Evolutionary conservation across 305 asterid species (phyloP).

Genomic region (Salvia sclarea): DNA sequence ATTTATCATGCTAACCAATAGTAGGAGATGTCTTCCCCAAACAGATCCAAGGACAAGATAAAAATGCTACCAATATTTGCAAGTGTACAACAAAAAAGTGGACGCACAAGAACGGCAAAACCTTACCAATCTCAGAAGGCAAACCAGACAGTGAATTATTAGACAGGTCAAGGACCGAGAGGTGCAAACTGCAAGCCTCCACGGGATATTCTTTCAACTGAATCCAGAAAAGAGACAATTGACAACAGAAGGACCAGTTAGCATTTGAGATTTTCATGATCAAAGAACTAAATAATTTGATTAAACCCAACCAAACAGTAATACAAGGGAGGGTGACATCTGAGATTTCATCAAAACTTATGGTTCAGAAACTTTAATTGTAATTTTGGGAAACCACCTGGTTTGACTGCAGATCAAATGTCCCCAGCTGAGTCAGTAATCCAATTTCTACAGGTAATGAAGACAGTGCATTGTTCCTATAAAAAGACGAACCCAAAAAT

Average conservation of each 20-base stretch:
- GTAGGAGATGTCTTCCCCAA: neutral
- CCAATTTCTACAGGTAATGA: slow-evolving; percentile 84
- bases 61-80: slow-evolving; percentile 6
- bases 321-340: slow-evolving; percentile 15
- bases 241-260: slow-evolving; percentile 23
- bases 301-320: slow-evolving; percentile 14
- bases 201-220: slow-evolving; percentile 90
- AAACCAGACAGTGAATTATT: slow-evolving; percentile 90
- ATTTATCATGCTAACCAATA: neutral
- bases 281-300: slow-evolving; percentile 24
- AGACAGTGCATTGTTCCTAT: slow-evolving; percentile 72
- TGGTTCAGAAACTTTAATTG: slow-evolving; percentile 18
- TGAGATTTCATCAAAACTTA: slow-evolving; percentile 9
- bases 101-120: slow-evolving; percentile 30
- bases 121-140: slow-evolving; percentile 96
- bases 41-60: slow-evolving; percentile 19
- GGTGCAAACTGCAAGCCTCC: slow-evolving; percentile 84
- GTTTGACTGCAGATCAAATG: slow-evolving; percentile 95
- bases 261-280: slow-evolving; percentile 26
- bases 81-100: neutral
- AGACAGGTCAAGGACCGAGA: slow-evolving; percentile 87
- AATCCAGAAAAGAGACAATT: slow-evolving; percentile 33
- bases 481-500: slow-evolving; percentile 27
- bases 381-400: slow-evolving; percentile 52
- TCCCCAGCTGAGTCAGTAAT: slow-evolving; percentile 70